Evolutionary conservation across 2,329 filamentous ascomycete genomes (phyloP), one percentile per base, ranked within the genome.

Genomic region (Colletotrichum tabaci): DNA sequence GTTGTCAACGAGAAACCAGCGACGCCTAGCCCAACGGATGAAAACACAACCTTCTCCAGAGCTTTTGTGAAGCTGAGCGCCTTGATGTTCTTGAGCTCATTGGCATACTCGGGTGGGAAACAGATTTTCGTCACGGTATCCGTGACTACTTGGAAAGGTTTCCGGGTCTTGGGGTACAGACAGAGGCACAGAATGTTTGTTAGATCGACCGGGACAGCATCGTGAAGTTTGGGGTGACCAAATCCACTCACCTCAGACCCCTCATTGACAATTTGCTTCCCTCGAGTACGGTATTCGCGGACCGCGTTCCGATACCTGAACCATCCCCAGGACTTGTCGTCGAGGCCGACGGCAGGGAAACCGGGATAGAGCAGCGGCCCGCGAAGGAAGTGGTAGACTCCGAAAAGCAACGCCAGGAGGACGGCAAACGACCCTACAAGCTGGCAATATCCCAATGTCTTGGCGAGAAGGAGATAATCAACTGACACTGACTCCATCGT

Each of bases 71-170:
- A 53, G 35, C 50, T 53, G 7, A 53, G 50, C 6, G 26, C 23
- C 35, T 53, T 35, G n/a, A 53, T 53, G 13, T 53, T 53, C 50
- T 53, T 53, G 8, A 53, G 50, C 26, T 53, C 50, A 3, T 53
- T 16, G 50, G 50, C 50, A 30, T 53, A 53, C 10, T 53, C 26
- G 23, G 50, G 50, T 35, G 50, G 50, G 8, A 53, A 35, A 21
- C 50, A 53, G 12, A 53, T 26, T 4, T 53, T 53, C 5, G 50
- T 35, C 50, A 15, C 50, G 4, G 23, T 53, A 15, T 53, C 50
- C 9, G 50, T 53, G 4, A 53, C 13, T 30, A 53, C 23, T 35
- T 53, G 50, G 15, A 53, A 53, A 3, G 50, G 50, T 16, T 30
- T 53, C 26, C 12, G 4, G 9, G 13, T 35, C 50, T 53, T 35